phyloP scores from a whole-genome alignment of 2,329 filamentous ascomycete genomes.

The Ophiostoma perfectum region DNA sequence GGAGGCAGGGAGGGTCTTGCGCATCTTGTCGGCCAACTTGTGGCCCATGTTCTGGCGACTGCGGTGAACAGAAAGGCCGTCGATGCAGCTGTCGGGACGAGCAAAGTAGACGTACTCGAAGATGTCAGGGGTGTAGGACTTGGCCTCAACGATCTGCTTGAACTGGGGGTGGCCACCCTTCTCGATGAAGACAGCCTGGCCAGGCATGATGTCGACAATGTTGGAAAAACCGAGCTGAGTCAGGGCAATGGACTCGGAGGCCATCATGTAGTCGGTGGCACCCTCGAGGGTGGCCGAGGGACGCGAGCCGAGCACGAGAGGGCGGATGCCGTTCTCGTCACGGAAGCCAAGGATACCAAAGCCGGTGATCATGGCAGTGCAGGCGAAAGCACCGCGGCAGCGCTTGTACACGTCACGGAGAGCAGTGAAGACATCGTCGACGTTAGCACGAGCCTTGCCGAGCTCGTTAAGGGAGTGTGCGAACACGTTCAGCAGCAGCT shows the following conservation, averaged over 20 bases:
- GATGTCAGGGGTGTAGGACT: slow-evolving; percentile 74
- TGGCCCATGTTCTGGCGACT: slow-evolving; percentile 82
- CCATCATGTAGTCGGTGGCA: slow-evolving; percentile 80
- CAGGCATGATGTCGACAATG: slow-evolving; percentile 72
- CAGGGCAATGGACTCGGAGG: slow-evolving; percentile 80
- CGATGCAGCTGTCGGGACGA: slow-evolving; percentile 73
- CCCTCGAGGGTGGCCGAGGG: slow-evolving; percentile 56
- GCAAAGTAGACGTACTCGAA: slow-evolving; percentile 89
- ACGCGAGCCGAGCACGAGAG: slow-evolving; percentile 71
- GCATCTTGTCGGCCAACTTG: slow-evolving; percentile 70
- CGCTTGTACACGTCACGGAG: slow-evolving; percentile 67
- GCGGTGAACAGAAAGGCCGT: slow-evolving; percentile 80
- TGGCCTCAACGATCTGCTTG: slow-evolving; percentile 63
- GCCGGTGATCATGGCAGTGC: slow-evolving; percentile 77
- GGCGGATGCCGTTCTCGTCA: slow-evolving; percentile 76
- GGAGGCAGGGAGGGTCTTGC: slow-evolving; percentile 60
- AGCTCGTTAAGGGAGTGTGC: slow-evolving; percentile 78
- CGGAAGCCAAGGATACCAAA: slow-evolving; percentile 75
- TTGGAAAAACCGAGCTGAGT: slow-evolving; percentile 73
- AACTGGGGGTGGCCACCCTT: slow-evolving; percentile 70
- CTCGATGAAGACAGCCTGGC: slow-evolving; percentile 58
- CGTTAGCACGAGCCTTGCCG: slow-evolving; percentile 77
- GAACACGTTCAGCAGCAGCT: slow-evolving; percentile 83
- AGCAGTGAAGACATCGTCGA: slow-evolving; percentile 70
- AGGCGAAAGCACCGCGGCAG: slow-evolving; percentile 75